phyloP scores from a whole-genome alignment of 805 yeast genomes.

The Saturnispora bothae region DNA sequence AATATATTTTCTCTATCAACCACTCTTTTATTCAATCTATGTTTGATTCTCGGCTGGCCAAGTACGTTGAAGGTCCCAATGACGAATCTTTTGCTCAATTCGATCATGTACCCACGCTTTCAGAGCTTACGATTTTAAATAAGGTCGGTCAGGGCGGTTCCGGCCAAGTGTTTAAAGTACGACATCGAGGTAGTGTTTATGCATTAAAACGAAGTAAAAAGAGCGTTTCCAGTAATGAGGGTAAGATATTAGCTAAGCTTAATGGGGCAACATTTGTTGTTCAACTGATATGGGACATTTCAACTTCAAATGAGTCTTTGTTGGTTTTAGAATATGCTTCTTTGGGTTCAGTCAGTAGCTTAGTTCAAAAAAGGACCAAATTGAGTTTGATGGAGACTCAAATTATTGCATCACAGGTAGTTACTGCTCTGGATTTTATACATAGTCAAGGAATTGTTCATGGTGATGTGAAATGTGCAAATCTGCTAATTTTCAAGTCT shows the following conservation, averaged over 20 bases:
- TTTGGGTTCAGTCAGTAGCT: slow-evolving; percentile 1
- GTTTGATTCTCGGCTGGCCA: background rate
- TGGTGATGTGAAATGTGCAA: slow-evolving; percentile 70
- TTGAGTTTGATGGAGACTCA: slow-evolving; percentile 1
- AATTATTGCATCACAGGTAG: background rate
- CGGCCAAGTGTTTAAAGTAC: slow-evolving; percentile 60
- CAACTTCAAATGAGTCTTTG: slow-evolving; percentile 32
- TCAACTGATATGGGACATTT: background rate
- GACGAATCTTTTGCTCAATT: background rate
- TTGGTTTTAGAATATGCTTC: slow-evolving; percentile 45
- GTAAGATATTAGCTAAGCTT: background rate
- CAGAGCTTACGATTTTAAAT: slow-evolving; percentile 2
- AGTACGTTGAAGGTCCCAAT: background rate
- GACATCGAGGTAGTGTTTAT: slow-evolving; percentile 9
- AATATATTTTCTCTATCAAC: background rate
- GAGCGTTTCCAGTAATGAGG: slow-evolving; percentile 3
- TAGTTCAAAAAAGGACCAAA: background rate
- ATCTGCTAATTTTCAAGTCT: slow-evolving; percentile 45
- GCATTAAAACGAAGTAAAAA: slow-evolving; percentile 21
- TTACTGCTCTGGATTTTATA: background rate
- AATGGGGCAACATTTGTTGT: background rate
- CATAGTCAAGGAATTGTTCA: slow-evolving; percentile 61
- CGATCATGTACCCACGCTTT: background rate
- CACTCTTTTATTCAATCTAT: too few species aligned
- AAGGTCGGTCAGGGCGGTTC: slow-evolving; percentile 79